Evolutionary conservation across 805 yeast species (phyloP), one percentile per base, ranked within the genome.

Genomic region (Monosporozyma servazzii): DNA sequence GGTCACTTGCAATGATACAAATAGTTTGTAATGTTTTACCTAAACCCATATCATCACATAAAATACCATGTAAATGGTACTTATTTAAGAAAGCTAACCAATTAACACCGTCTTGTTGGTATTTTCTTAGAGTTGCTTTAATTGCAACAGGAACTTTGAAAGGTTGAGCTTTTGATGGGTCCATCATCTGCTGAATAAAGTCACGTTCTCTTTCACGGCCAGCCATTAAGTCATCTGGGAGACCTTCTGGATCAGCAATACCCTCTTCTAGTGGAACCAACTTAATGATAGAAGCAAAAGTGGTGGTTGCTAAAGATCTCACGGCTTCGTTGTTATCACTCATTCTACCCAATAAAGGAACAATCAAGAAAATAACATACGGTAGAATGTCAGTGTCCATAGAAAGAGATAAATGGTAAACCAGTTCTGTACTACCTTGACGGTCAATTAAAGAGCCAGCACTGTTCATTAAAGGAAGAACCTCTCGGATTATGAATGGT

Each of bases 41-140:
- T 30, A 93, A 75, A 6, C 99, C 99, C 99, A 93, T 93, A 80
- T 93, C 99, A 67, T 93, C 99, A 80, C 99, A 93, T 47, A 93
- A 74, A 62, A 93, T 91, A 50, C 99, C 99, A 71, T 93, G 99
- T 49, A 93, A 73, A 67, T 91, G 96, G 65, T 93, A 93, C 62
- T 87, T 87, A 71, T 93, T 93, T 62, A 93, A 76, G 64, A 93
- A 93, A 8, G 96, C 96, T 50, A 93, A 75, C 99, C 99, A 93
- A 66, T 91, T 93, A 39, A 93, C 95, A 68, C 99, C 99, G 54
- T 93, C 98, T 66, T 93, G 98, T 71, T 93, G 99, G 65, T 93
- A 93, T 56, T 87, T 86, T 65, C 99, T 80, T 56, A 93, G 75
- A 0, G 95, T 88, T 0, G 99, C 99, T 55, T 88, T 86, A 54